phyloP scores from a whole-genome alignment of 192 early-diverging fungal genomes.

The Coemansia sp. region DNA sequence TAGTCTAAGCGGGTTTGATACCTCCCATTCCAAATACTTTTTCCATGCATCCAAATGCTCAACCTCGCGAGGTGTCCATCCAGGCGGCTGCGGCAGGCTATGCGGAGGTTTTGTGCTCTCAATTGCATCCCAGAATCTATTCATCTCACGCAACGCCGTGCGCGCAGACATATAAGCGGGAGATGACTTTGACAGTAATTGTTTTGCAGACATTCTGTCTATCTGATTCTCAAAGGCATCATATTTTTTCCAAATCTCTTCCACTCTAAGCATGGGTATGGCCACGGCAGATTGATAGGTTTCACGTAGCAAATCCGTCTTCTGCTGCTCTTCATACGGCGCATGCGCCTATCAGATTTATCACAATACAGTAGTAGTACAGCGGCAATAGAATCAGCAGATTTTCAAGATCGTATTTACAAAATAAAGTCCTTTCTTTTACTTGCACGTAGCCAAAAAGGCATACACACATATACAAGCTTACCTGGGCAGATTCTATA shows the following conservation, averaged over 20 bases:
- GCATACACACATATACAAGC: not conserved
- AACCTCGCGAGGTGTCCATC: constrained; percentile 76
- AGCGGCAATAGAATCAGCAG: too few relatives aligned
- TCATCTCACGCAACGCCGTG: constrained; percentile 78
- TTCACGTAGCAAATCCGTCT: constrained; percentile 79
- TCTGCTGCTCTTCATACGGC: constrained; percentile 86
- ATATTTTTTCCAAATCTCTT: constrained; percentile 94
- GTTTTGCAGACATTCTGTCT: constrained; percentile 81
- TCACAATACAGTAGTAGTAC: too few relatives aligned
- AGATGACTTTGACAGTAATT: constrained; percentile 79
- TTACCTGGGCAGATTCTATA: constrained; percentile 71
- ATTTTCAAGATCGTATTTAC: not conserved
- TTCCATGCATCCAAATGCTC: constrained; percentile 74
- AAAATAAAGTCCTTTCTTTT: not conserved
- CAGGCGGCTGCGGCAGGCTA: constrained; percentile 70
- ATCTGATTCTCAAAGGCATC: constrained; percentile 87
- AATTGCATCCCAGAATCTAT: constrained; percentile 75
- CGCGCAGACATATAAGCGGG: constrained; percentile 93
- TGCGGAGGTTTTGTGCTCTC: constrained; percentile 56
- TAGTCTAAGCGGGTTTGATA: constrained; percentile 77
- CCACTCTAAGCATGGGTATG: constrained; percentile 84
- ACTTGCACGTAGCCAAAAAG: too few relatives aligned
- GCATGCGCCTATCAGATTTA: constrained; percentile 24
- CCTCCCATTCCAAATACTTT: constrained; percentile 88
- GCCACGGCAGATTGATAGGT: constrained; percentile 84